Conservation (phyloP, 2,329 filamentous ascomycete genomes). For the Bertia moriformis region DNA sequence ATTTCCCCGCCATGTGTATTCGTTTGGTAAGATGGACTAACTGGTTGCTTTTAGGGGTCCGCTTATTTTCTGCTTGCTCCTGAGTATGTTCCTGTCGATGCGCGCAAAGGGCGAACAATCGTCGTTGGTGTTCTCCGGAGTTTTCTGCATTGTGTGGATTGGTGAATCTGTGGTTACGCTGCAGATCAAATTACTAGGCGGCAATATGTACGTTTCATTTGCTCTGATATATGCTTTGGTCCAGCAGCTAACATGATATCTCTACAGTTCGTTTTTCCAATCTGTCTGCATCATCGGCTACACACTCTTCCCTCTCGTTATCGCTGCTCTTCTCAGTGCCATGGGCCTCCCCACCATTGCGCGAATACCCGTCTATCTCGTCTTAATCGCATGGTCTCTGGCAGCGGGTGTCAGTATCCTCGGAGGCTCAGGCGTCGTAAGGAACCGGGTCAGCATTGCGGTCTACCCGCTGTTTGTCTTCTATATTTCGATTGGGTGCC, state of each 20-base stretch:
- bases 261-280: conserved; percentile 82
- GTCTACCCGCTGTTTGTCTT: conserved; percentile 93
- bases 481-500: conserved; percentile 79
- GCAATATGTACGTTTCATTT: conserved; percentile 68
- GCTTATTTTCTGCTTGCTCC: conserved; percentile 77
- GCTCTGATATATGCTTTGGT: conserved; percentile 3
- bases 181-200: conserved; percentile 90
- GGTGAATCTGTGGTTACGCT: conserved; percentile 93
- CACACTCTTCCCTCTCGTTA: conserved; percentile 89
- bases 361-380: conserved; percentile 77
- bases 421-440: conserved; percentile 85
- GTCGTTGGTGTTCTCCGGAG: conserved; percentile 81
- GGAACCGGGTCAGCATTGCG: conserved; percentile 83
- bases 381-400: conserved; percentile 81
- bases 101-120: conserved; percentile 67
- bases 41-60: conserved; percentile 61
- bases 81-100: conserved; percentile 78
- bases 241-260: no score
- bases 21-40: no score
- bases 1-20: no score
- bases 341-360: conserved; percentile 65
- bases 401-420: conserved; percentile 93
- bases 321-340: conserved; percentile 79
- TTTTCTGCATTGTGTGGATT: conserved; percentile 94
- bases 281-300: conserved; percentile 97